These are phyloP conservation scores for Globisporangium acanthophoron DNA, from an alignment of 352 stramenopile genomes.

Conservation along the genomic window DNA sequence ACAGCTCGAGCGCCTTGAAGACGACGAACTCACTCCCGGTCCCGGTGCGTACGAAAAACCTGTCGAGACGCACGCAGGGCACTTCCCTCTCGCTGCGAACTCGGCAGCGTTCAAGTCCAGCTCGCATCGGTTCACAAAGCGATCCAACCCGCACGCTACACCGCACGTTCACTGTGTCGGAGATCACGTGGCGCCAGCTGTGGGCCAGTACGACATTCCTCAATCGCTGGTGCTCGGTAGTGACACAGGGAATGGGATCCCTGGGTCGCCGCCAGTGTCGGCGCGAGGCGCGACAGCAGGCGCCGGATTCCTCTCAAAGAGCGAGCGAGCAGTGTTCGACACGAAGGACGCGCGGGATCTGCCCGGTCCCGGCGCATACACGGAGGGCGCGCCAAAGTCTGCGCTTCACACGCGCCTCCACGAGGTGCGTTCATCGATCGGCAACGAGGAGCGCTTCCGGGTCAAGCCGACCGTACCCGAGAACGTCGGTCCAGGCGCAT, in stretches of 20 bases:
- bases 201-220: slow-evolving; percentile 50
- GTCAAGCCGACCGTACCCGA: slow-evolving; percentile 42
- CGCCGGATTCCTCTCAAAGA: slow-evolving; percentile 37
- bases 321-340: slow-evolving; percentile 38
- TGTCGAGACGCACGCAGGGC: slow-evolving; percentile 23
- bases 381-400: slow-evolving; percentile 4
- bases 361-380: slow-evolving; percentile 47
- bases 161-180: slow-evolving; percentile 53
- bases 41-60: slow-evolving; percentile 47
- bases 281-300: slow-evolving; percentile 11
- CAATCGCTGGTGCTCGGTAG: neutral
- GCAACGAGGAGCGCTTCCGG: slow-evolving; percentile 44
- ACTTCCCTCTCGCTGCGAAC: slow-evolving; percentile 28
- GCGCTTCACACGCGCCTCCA: slow-evolving; percentile 25
- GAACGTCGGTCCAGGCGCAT: slow-evolving; percentile 41
- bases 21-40: slow-evolving; percentile 40
- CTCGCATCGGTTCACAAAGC: slow-evolving; percentile 43
- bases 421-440: slow-evolving; percentile 37
- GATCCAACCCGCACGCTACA: slow-evolving; percentile 30
- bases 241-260: neutral
- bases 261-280: slow-evolving; percentile 4
- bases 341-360: slow-evolving; percentile 30
- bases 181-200: slow-evolving; percentile 27
- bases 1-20: slow-evolving; percentile 38
- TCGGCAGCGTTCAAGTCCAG: slow-evolving; percentile 57